Percentiles rank a stretch among this genome's conserved stretches.
phyloP scores from a whole-genome alignment of 345 rosid genomes.

The Citrus australasica region DNA sequence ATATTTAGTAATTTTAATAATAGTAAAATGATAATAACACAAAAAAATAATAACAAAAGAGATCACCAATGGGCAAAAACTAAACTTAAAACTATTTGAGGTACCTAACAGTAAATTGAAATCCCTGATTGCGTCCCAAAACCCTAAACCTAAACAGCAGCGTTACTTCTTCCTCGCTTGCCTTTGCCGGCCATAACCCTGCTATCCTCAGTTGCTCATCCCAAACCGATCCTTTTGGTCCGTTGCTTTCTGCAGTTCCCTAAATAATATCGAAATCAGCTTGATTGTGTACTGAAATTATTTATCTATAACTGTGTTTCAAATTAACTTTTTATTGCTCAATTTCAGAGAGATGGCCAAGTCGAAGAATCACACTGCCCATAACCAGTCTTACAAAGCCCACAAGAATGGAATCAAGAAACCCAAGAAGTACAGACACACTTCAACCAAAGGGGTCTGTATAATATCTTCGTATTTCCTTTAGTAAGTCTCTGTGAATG shows the following conservation, averaged over 20 bases:
- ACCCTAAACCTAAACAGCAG: neutral
- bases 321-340: neutral
- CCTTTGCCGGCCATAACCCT: neutral
- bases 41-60: too few species aligned
- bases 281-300: neutral
- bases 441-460: slow-evolving; percentile 26
- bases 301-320: neutral
- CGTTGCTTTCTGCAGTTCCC: neutral
- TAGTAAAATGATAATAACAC: too few species aligned
- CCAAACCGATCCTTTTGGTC: neutral
- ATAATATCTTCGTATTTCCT: neutral
- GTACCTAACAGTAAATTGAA: neutral
- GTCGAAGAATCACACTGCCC: slow-evolving; percentile 32
- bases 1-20: too few species aligned
- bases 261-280: neutral
- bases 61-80: neutral
- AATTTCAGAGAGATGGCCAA: slow-evolving; percentile 25
- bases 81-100: neutral
- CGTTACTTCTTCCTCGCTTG: neutral
- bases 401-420: slow-evolving; percentile 30
- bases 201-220: neutral
- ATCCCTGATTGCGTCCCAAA: neutral
- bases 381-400: slow-evolving; percentile 32
- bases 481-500: neutral
- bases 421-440: slow-evolving; percentile 19